Conservation (phyloP, 1,139 yeast genomes). For the Scheffersomyces segobiensis region DNA sequence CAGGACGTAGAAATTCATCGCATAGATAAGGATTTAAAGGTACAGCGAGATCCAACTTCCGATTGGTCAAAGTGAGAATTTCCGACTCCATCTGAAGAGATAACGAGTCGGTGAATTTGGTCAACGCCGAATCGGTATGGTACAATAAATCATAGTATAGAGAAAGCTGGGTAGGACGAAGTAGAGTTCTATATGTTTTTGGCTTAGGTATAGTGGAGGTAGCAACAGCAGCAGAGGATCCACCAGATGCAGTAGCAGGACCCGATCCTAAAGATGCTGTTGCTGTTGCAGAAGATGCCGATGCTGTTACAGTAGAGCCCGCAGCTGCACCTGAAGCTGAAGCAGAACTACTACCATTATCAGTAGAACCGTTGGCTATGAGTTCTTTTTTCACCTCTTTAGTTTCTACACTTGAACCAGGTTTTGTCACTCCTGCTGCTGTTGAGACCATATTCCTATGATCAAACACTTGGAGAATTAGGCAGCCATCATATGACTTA, state of each 20-base stretch:
- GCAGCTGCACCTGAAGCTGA: background rate
- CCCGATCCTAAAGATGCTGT: background rate
- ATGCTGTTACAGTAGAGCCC: constrained; percentile 1
- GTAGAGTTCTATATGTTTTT: constrained; percentile 70
- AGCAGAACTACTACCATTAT: background rate
- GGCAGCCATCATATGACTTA: constrained; percentile 83
- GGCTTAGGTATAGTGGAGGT: constrained; percentile 39
- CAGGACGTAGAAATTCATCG: constrained; percentile 49
- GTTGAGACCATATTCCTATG: constrained; percentile 48
- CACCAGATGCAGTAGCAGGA: constrained; percentile 6
- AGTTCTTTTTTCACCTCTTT: background rate
- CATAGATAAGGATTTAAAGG: constrained; percentile 66
- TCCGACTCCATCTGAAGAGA: constrained; percentile 83
- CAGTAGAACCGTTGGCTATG: background rate
- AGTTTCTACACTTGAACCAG: background rate
- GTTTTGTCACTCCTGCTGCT: background rate
- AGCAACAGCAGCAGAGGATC: constrained; percentile 5
- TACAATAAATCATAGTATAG: constrained; percentile 82
- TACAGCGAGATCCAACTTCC: constrained; percentile 74
- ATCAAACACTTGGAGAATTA: constrained; percentile 80
- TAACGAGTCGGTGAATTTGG: constrained; percentile 75
- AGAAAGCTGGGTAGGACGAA: constrained; percentile 79
- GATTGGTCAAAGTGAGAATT: constrained; percentile 69
- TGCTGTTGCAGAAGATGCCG: constrained; percentile 5
- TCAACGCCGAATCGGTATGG: constrained; percentile 75